These are phyloP conservation scores for Heritiera littoralis DNA, from an alignment of 345 rosid species.

Conservation along the genomic window DNA sequence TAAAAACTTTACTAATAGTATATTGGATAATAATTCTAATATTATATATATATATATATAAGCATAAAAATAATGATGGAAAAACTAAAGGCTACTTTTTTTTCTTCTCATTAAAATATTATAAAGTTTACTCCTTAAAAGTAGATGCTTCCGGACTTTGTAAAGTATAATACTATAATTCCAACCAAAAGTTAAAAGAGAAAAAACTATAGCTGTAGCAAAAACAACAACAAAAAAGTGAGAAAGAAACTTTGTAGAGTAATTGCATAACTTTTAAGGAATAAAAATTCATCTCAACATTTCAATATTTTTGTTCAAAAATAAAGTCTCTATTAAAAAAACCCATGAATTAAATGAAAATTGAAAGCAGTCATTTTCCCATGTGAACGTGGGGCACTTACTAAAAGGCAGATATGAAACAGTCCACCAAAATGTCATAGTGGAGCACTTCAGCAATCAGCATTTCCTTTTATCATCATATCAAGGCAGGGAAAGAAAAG, in stretches of 20 bases:
- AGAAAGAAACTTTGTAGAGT: background rate
- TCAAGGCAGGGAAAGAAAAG: background rate
- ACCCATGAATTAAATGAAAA: background rate
- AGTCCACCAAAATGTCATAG: background rate
- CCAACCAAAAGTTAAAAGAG: background rate
- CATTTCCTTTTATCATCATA: background rate
- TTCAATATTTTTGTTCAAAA: too few relatives aligned
- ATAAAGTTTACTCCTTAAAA: too few relatives aligned
- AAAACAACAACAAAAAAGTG: background rate
- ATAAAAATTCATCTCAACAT: too few relatives aligned
- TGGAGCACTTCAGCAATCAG: background rate
- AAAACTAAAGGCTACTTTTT: too few relatives aligned
- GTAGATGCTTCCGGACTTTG: background rate
- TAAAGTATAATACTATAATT: background rate
- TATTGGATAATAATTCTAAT: too few relatives aligned
- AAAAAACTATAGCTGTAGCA: background rate
- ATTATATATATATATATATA: too few relatives aligned
- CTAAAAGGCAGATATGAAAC: conserved; percentile 3
- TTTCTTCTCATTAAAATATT: too few relatives aligned
- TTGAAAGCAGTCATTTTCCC: conserved; percentile 8
- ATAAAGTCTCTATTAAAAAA: too few relatives aligned
- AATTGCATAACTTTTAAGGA: background rate
- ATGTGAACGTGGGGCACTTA: background rate
- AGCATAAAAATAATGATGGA: too few relatives aligned
- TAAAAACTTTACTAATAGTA: too few relatives aligned